phyloP scores from a whole-genome alignment of 2,329 filamentous ascomycete species.

The Cytospora piceicola region DNA sequence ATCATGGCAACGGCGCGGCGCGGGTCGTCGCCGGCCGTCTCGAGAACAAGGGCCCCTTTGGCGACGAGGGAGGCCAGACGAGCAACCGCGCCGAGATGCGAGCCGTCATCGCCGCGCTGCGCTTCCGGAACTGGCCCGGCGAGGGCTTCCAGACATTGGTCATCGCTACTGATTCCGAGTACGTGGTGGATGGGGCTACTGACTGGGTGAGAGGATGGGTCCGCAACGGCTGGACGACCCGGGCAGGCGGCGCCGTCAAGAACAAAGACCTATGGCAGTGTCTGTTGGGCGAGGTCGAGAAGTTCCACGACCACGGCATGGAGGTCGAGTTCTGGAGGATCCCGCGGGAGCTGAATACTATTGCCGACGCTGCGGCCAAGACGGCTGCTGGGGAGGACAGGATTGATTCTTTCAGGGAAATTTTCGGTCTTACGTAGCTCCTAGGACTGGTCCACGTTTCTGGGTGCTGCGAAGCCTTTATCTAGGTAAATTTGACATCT shows the following conservation, averaged over 20 bases:
- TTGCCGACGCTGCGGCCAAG: slow-evolving; percentile 19
- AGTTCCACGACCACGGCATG: neutral
- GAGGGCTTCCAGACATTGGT: slow-evolving; percentile 49
- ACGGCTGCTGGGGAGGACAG: neutral
- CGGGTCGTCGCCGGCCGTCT: slow-evolving; percentile 41
- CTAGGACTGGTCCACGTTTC: neutral
- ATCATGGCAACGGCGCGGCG: slow-evolving; percentile 1
- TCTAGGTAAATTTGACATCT: too few relatives aligned
- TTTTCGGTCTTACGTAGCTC: neutral
- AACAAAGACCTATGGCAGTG: slow-evolving; percentile 58
- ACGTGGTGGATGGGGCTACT: slow-evolving; percentile 52
- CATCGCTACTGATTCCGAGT: slow-evolving; percentile 58
- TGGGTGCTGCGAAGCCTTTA: neutral
- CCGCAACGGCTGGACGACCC: slow-evolving; percentile 49
- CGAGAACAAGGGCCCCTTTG: slow-evolving; percentile 49
- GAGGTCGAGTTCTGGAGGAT: slow-evolving; percentile 11
- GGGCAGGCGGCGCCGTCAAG: slow-evolving; percentile 42
- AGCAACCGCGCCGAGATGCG: slow-evolving; percentile 61
- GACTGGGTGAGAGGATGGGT: slow-evolving; percentile 49
- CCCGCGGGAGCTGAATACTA: neutral
- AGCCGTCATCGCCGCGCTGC: slow-evolving; percentile 55
- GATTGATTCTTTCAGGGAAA: neutral
- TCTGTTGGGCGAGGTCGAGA: slow-evolving; percentile 37
- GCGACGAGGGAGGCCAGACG: slow-evolving; percentile 43
- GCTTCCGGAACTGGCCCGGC: slow-evolving; percentile 47